phyloP scores from a whole-genome alignment of 1,284 basidiomycete species.

The Cutaneotrichosporon sp. region DNA sequence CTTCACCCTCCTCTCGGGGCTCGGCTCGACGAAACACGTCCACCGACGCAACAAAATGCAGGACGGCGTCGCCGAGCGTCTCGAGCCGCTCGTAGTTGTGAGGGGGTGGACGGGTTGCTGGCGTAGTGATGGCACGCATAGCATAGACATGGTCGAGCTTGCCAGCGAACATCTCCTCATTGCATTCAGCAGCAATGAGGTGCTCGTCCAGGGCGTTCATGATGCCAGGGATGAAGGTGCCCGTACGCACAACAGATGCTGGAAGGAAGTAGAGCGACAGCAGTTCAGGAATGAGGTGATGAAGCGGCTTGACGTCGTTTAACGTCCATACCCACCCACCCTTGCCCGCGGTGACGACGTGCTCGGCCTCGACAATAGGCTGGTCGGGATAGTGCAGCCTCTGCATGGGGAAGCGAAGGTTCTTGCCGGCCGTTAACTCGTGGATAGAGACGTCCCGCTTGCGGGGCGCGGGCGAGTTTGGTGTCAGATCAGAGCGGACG shows the following conservation, averaged over 20 bases:
- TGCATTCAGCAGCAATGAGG: slow-evolving; percentile 34
- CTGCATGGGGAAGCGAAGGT: background rate
- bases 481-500: slow-evolving; percentile 32
- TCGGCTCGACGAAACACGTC: slow-evolving; percentile 23
- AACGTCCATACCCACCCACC: slow-evolving; percentile 30
- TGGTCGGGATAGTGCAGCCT: slow-evolving; percentile 22
- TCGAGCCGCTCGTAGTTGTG: slow-evolving; percentile 45
- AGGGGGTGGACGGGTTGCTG: slow-evolving; percentile 11
- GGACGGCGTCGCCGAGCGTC: slow-evolving; percentile 45
- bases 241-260: slow-evolving; percentile 30
- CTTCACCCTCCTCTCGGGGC: slow-evolving; percentile 17
- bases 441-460: background rate
- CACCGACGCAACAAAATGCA: slow-evolving; percentile 36
- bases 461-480: slow-evolving; percentile 23
- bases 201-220: slow-evolving; percentile 31
- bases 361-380: slow-evolving; percentile 28
- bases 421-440: background rate
- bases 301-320: background rate
- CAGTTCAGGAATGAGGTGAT: slow-evolving; percentile 30
- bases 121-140: slow-evolving; percentile 32
- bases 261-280: slow-evolving; percentile 29
- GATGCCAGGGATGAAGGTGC: slow-evolving; percentile 29
- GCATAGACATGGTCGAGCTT: slow-evolving; percentile 18
- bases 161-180: slow-evolving; percentile 15
- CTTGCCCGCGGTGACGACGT: slow-evolving; percentile 17